A percentile compares a stretch with the other conserved stretches of the same genome.
Evolutionary conservation across 371 early-diverging fungal genomes (phyloP).

Genomic region (Mortierella sp.): DNA sequence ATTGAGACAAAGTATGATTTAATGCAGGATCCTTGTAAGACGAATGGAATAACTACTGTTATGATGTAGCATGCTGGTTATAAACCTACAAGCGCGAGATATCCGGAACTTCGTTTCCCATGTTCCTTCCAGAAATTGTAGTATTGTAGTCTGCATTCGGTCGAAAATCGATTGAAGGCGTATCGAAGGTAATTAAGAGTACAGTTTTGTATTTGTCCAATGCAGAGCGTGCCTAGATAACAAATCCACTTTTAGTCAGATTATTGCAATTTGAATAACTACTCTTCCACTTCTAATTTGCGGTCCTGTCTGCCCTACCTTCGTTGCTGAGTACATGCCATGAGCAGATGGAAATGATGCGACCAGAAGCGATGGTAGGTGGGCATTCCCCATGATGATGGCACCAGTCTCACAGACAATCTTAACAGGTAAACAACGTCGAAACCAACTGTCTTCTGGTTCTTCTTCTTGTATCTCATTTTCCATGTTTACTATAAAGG

Average conservation of each 20-base stretch:
- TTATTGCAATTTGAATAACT: not conserved
- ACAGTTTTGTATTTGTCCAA: slow-evolving; percentile 74
- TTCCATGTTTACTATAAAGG: slow-evolving; percentile 34
- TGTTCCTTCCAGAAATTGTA: slow-evolving; percentile 34
- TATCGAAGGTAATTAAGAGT: slow-evolving; percentile 64
- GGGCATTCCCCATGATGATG: slow-evolving; percentile 81
- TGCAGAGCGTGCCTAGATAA: slow-evolving; percentile 63
- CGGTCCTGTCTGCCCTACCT: slow-evolving; percentile 38
- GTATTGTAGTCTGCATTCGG: slow-evolving; percentile 77
- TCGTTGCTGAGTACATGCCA: slow-evolving; percentile 72
- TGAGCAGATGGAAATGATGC: slow-evolving; percentile 70
- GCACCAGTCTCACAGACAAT: slow-evolving; percentile 79
- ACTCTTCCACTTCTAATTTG: not conserved
- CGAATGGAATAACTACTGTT: not conserved
- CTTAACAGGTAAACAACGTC: slow-evolving; percentile 77
- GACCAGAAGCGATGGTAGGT: slow-evolving; percentile 75
- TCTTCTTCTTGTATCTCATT: slow-evolving; percentile 21
- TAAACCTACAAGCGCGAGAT: slow-evolving; percentile 35
- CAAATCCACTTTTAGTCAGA: not conserved
- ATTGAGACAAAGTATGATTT: not conserved
- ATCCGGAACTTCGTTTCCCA: slow-evolving; percentile 30
- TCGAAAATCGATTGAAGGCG: slow-evolving; percentile 69
- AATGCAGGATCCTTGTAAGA: not conserved
- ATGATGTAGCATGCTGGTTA: not conserved
- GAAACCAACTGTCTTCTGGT: slow-evolving; percentile 62